Percentiles rank a stretch among this genome's conserved stretches.
Conservation (phyloP, 1,139 yeast species). For the Pichia sp. region DNA sequence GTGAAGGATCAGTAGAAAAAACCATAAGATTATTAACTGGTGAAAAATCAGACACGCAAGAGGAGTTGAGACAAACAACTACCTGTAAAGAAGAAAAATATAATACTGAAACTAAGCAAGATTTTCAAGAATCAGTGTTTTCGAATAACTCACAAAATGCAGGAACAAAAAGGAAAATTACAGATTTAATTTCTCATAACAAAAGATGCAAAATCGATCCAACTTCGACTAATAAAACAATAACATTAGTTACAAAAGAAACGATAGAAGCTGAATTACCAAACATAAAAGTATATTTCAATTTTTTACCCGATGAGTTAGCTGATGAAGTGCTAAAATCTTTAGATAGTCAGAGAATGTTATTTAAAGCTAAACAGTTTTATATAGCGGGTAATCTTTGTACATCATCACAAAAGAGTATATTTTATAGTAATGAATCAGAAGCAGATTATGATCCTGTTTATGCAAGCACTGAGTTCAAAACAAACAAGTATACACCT, state of each 20-base stretch:
- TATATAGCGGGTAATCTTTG: slow-evolving; percentile 57
- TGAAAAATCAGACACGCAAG: slow-evolving; percentile 17
- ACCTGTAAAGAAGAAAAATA: slow-evolving; percentile 1
- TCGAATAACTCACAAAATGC: background rate
- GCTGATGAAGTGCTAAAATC: slow-evolving; percentile 40
- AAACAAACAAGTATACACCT: slow-evolving; percentile 7
- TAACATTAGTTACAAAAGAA: slow-evolving; percentile 34
- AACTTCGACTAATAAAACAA: slow-evolving; percentile 9
- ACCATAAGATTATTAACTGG: slow-evolving; percentile 30
- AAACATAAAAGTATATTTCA: slow-evolving; percentile 43
- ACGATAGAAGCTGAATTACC: slow-evolving; percentile 39
- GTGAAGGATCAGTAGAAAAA: slow-evolving; percentile 35
- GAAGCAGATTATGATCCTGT: slow-evolving; percentile 7
- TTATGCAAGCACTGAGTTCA: slow-evolving; percentile 1
- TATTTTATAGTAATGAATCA: slow-evolving; percentile 33
- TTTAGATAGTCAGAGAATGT: slow-evolving; percentile 35
- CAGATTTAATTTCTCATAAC: background rate
- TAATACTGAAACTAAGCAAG: background rate
- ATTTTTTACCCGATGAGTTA: slow-evolving; percentile 45
- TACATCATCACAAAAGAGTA: slow-evolving; percentile 45
- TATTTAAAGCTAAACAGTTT: slow-evolving; percentile 41
- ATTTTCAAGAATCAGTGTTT: background rate
- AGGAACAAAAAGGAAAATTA: background rate
- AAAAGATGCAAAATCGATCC: background rate
- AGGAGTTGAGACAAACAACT: slow-evolving; percentile 10